Percentiles rank a stretch among this genome's conserved stretches.
phyloP scores from a whole-genome alignment of 176 grass and related monocot species.

The Triticum dicoccoides region DNA sequence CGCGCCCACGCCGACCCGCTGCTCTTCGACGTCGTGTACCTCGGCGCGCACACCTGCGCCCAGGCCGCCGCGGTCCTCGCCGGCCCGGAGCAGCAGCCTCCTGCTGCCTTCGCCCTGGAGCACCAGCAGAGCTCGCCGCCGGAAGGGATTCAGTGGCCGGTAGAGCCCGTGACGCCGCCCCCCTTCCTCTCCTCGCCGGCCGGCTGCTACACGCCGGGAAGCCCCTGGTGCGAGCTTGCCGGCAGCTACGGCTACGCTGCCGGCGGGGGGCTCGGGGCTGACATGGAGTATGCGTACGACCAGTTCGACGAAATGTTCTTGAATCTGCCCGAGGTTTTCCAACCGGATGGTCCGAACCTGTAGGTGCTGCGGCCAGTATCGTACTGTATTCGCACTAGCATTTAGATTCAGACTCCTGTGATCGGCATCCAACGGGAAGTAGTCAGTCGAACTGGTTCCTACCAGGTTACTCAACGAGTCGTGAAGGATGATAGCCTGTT shows the following conservation, averaged over 20 bases:
- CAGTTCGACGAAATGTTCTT: slow-evolving; percentile 10
- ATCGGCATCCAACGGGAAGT: neutral
- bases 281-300: slow-evolving; percentile 4
- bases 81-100: neutral
- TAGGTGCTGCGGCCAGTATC: neutral
- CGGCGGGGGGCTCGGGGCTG: neutral
- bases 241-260: neutral
- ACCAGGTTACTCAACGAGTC: too few relatives aligned
- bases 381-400: too few relatives aligned
- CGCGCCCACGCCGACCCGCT: slow-evolving; percentile 53
- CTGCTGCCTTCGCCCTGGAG: neutral
- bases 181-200: neutral
- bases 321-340: neutral
- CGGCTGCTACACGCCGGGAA: too few relatives aligned
- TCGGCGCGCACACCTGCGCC: slow-evolving; percentile 58
- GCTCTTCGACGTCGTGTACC: slow-evolving; percentile 76
- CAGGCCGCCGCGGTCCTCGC: too few relatives aligned
- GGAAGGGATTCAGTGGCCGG: neutral
- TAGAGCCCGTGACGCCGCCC: slow-evolving; percentile 12
- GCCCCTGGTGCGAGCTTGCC: neutral
- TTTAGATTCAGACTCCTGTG: neutral
- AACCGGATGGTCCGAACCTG: neutral
- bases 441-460: too few relatives aligned
- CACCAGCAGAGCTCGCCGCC: neutral
- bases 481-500: neutral